These are phyloP conservation scores for Cantharellus anzutake DNA, from an alignment of 768 basidiomycete species.

Conservation along the genomic window DNA sequence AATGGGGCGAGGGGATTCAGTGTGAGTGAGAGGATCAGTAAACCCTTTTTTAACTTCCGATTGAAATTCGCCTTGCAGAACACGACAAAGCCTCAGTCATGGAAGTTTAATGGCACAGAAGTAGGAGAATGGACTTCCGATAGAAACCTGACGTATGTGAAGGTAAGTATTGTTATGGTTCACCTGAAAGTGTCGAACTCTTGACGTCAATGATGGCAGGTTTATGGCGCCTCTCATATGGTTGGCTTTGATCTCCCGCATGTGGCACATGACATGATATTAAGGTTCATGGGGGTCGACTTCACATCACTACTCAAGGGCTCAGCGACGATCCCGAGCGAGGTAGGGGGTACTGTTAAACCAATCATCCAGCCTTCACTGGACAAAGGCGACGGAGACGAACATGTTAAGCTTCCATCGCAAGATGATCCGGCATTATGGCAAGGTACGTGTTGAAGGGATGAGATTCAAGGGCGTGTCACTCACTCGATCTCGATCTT, in stretches of 20 bases:
- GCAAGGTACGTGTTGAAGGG: conserved; percentile 38
- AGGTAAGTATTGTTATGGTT: conserved; percentile 27
- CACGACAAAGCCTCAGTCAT: conserved; percentile 48
- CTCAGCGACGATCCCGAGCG: conserved; percentile 58
- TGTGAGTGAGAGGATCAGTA: conserved; percentile 27
- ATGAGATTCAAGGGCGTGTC: background rate
- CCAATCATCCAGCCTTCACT: conserved; percentile 24
- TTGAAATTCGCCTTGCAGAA: conserved; percentile 13
- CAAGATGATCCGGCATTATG: conserved; percentile 74
- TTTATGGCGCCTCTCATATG: conserved; percentile 94
- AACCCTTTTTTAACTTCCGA: conserved; percentile 13
- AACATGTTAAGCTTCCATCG: conserved; percentile 32
- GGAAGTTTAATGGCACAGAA: conserved; percentile 51
- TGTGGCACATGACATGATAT: conserved; percentile 91
- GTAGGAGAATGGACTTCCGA: conserved; percentile 86
- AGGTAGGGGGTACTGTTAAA: conserved; percentile 54
- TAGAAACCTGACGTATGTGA: conserved; percentile 83
- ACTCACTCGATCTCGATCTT: background rate
- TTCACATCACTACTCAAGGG: conserved; percentile 64
- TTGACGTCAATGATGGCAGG: conserved; percentile 22
- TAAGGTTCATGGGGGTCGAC: conserved; percentile 90
- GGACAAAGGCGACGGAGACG: conserved; percentile 11
- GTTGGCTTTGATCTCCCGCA: conserved; percentile 75
- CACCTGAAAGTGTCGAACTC: background rate
- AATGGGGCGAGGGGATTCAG: conserved; percentile 68